Percentiles rank a stretch among this genome's conserved stretches.
Conservation (phyloP, 2,329 filamentous ascomycete species). For the Whalleya microplaca region DNA sequence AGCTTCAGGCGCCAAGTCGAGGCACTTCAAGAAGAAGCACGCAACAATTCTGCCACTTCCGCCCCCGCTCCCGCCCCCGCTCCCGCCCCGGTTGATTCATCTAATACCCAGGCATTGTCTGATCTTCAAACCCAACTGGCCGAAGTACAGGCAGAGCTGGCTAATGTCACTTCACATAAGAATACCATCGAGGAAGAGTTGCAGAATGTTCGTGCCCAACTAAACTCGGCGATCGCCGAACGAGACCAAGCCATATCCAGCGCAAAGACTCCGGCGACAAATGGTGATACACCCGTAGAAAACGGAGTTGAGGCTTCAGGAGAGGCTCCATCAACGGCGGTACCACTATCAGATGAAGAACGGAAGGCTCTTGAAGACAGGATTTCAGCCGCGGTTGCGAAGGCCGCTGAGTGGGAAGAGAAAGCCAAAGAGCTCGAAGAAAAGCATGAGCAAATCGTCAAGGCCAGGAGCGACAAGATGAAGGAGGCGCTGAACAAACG, state of each 20-base stretch:
- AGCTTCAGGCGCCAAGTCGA: constrained; percentile 45
- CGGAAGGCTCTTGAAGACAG: constrained; percentile 65
- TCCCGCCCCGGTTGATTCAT: constrained; percentile 39
- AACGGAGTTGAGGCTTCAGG: constrained; percentile 30
- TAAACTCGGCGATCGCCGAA: constrained; percentile 65
- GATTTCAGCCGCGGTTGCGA: constrained; percentile 62
- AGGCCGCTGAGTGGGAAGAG: constrained; percentile 65
- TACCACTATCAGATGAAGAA: constrained; percentile 57
- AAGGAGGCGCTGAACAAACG: constrained; percentile 70
- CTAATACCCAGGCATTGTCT: constrained; percentile 50
- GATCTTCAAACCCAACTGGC: constrained; percentile 55
- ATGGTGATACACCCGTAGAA: constrained; percentile 36
- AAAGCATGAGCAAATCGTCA: constrained; percentile 62
- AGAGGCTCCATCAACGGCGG: constrained; percentile 23
- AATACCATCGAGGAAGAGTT: constrained; percentile 68
- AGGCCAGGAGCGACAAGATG: constrained; percentile 70
- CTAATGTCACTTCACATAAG: constrained; percentile 69
- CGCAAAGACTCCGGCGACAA: constrained; percentile 33
- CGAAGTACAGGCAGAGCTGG: constrained; percentile 63
- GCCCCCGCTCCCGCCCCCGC: constrained; percentile 44
- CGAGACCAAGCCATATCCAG: constrained; percentile 63
- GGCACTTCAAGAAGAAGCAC: constrained; percentile 30
- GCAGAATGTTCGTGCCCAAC: constrained; percentile 56
- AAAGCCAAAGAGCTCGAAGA: constrained; percentile 69
- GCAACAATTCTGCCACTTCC: constrained; percentile 46